Conservation (phyloP, 495 filamentous ascomycete genomes). For the Thozetella sp. region DNA sequence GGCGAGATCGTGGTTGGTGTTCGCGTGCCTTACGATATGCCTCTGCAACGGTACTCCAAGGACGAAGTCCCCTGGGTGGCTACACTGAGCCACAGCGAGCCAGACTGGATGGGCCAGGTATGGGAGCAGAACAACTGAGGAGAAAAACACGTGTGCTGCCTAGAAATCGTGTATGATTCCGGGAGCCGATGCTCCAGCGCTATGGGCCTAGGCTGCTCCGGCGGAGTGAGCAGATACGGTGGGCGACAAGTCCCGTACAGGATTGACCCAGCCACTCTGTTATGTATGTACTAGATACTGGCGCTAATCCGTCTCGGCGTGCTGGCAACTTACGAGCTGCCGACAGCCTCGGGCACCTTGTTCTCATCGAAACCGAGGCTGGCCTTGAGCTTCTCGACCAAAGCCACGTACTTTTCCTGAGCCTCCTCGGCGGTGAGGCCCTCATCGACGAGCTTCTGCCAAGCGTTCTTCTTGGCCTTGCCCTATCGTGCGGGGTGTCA, state of each 20-base stretch:
- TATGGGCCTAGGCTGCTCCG: neutral
- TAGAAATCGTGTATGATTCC: neutral
- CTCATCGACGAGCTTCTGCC: constrained; percentile 64
- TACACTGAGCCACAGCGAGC: constrained; percentile 57
- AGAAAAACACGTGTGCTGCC: neutral
- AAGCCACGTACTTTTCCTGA: constrained; percentile 73
- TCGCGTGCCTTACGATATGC: constrained; percentile 83
- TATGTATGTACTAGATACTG: neutral
- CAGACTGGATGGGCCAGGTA: constrained; percentile 66
- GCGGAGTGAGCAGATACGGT: neutral
- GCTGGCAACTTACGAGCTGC: constrained; percentile 13
- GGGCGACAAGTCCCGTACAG: no score
- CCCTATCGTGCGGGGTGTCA: constrained; percentile 43
- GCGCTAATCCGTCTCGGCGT: neutral
- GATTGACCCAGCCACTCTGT: no score
- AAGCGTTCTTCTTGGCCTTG: constrained; percentile 79
- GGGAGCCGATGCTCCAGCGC: neutral
- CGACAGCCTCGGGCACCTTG: constrained; percentile 57
- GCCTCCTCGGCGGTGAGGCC: constrained; percentile 61
- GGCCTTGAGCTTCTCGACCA: constrained; percentile 69
- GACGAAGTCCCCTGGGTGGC: constrained; percentile 81
- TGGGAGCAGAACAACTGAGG: constrained; percentile 19
- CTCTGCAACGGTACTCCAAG: constrained; percentile 63
- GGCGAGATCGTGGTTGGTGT: constrained; percentile 57
- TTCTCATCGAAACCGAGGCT: constrained; percentile 62